Evolutionary conservation across 208 protist species (phyloP).

Genomic region (Crithidia thermophila): DNA sequence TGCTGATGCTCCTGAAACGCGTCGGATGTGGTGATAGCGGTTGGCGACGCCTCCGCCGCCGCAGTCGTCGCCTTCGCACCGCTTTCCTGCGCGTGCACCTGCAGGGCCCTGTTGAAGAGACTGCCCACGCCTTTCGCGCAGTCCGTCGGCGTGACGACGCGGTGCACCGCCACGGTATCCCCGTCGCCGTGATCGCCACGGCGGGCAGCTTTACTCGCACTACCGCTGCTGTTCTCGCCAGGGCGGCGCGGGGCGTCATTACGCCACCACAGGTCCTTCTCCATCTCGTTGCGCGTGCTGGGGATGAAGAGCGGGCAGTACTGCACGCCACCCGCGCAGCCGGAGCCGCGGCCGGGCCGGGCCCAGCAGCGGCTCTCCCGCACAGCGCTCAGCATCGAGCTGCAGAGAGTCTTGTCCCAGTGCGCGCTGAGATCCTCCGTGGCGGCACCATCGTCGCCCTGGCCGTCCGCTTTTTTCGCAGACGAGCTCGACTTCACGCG

Average conservation of each 20-base stretch:
- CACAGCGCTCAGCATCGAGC: slow-evolving; percentile 43
- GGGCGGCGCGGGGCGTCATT: slow-evolving; percentile 47
- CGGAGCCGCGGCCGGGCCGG: slow-evolving; percentile 22
- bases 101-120: slow-evolving; percentile 23
- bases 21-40: neutral
- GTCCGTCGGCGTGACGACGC: neutral
- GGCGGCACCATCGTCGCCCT: neutral
- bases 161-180: slow-evolving; percentile 1
- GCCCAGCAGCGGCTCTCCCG: slow-evolving; percentile 56
- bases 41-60: neutral
- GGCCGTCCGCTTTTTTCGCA: neutral
- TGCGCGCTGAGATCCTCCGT: neutral
- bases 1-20: slow-evolving; percentile 23
- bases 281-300: slow-evolving; percentile 42
- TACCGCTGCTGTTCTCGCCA: neutral
- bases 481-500: neutral
- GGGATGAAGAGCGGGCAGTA: slow-evolving; percentile 60
- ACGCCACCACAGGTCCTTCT: slow-evolving; percentile 75
- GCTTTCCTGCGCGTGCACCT: slow-evolving; percentile 2
- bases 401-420: slow-evolving; percentile 41
- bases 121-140: slow-evolving; percentile 20
- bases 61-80: neutral
- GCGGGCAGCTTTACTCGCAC: neutral
- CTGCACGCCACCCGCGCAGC: slow-evolving; percentile 50
- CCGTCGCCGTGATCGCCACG: neutral